A percentile compares a stretch with the other conserved stretches of the same genome.
phyloP scores from a whole-genome alignment of 2,329 filamentous ascomycete genomes.

The Cladobotryum mycophilum region DNA sequence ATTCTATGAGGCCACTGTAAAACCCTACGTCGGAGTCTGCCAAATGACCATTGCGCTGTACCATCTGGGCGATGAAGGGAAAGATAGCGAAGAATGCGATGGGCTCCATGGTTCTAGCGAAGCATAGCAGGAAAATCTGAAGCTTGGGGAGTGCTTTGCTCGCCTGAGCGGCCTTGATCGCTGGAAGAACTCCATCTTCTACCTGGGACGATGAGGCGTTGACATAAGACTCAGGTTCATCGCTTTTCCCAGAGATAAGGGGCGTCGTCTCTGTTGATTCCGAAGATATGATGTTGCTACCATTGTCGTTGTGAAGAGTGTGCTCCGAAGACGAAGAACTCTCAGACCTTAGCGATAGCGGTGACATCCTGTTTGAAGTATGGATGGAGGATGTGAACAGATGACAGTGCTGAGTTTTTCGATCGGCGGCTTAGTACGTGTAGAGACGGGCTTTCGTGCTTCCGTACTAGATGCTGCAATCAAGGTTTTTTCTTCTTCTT shows the following conservation, averaged over 20 bases:
- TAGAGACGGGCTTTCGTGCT: no score
- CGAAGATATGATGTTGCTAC: not conserved
- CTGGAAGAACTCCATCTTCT: constrained; percentile 2
- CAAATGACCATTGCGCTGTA: constrained; percentile 57
- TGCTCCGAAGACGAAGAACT: constrained; percentile 8
- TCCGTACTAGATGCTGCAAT: no score
- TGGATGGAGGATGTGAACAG: no score
- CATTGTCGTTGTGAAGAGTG: constrained; percentile 7
- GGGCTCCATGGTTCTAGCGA: constrained; percentile 65
- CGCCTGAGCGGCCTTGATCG: not conserved
- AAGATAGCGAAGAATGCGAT: constrained; percentile 78
- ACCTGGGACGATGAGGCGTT: not conserved
- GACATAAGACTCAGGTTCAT: not conserved
- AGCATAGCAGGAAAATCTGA: constrained; percentile 69
- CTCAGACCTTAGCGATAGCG: not conserved
- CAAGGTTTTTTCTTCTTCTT: no score
- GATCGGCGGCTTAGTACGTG: no score
- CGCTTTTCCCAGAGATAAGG: constrained; percentile 1
- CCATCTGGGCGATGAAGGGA: constrained; percentile 75
- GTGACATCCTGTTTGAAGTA: no score
- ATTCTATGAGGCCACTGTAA: constrained; percentile 70
- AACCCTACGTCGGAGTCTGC: constrained; percentile 65
- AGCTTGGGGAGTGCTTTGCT: constrained; percentile 46
- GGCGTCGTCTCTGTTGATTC: constrained; percentile 3
- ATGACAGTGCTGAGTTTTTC: no score